Evolutionary conservation across 345 rosid genomes (phyloP).

Genomic region (Rhizophora mangle): DNA sequence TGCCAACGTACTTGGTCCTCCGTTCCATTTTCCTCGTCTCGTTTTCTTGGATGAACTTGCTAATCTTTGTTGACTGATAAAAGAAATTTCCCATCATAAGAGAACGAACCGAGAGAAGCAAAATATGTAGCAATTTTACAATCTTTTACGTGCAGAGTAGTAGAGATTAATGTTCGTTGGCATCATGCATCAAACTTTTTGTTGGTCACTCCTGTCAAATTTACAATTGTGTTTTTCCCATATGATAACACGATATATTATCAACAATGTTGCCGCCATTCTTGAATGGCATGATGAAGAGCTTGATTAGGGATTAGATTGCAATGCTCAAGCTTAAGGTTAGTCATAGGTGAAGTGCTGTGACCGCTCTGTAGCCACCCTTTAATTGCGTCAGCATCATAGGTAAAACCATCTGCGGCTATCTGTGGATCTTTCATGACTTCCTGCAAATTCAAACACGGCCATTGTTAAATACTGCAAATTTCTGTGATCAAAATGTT

Average conservation of each 20-base stretch:
- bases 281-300: slow-evolving; percentile 75
- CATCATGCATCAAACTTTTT: not conserved
- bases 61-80: too few species aligned
- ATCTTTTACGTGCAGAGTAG: not conserved
- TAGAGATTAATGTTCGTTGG: not conserved
- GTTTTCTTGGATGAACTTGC: too few species aligned
- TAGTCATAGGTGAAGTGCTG: slow-evolving; percentile 90
- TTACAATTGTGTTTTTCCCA: too few species aligned
- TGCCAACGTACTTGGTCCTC: too few species aligned
- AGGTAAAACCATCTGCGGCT: slow-evolving; percentile 91
- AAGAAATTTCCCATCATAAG: too few species aligned
- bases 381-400: slow-evolving; percentile 77
- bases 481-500: too few species aligned
- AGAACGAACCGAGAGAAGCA: too few species aligned
- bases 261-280: slow-evolving; percentile 49
- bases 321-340: slow-evolving; percentile 66
- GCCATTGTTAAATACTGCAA: too few species aligned
- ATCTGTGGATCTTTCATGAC: slow-evolving; percentile 82
- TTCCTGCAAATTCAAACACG: slow-evolving; percentile 41
- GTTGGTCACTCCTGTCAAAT: not conserved
- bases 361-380: slow-evolving; percentile 87
- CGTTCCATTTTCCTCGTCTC: too few species aligned
- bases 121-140: not conserved
- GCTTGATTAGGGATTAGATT: slow-evolving; percentile 75
- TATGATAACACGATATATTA: too few species aligned